These are phyloP conservation scores for Yarrowia hollandica DNA, from an alignment of 805 yeast species.

Conservation along the genomic window DNA sequence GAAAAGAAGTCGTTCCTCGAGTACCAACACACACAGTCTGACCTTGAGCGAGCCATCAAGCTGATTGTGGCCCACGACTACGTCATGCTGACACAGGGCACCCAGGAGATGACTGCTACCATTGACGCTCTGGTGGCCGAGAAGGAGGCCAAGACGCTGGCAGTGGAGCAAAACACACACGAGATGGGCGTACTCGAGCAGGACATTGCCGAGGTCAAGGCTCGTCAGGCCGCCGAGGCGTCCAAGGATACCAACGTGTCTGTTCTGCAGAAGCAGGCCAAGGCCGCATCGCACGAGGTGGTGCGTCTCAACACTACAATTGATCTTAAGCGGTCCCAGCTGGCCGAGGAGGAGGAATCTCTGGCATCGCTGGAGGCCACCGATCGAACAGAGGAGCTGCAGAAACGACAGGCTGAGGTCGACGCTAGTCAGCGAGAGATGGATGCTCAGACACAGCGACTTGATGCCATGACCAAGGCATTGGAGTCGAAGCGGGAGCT, in stretches of 20 bases:
- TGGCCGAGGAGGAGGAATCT: conserved; percentile 53
- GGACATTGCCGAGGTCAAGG: conserved; percentile 58
- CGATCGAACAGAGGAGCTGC: conserved; percentile 42
- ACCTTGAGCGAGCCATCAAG: conserved; percentile 70
- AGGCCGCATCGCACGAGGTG: conserved; percentile 56
- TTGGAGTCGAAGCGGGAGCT: conserved; percentile 70
- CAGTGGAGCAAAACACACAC: conserved; percentile 48
- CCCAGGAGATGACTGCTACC: conserved; percentile 45
- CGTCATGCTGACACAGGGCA: conserved; percentile 45
- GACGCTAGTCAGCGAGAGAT: conserved; percentile 49
- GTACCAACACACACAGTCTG: conserved; percentile 79
- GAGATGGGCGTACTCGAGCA: conserved; percentile 62
- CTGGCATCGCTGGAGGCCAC: conserved; percentile 43
- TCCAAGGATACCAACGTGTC: conserved; percentile 61
- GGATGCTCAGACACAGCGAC: conserved; percentile 46
- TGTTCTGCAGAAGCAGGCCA: conserved; percentile 59
- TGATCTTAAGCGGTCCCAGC: conserved; percentile 57
- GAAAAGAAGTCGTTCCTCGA: conserved; percentile 84
- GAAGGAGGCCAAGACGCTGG: conserved; percentile 47
- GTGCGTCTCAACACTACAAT: conserved; percentile 68
- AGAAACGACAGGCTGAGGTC: conserved; percentile 40
- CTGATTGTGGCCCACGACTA: conserved; percentile 79
- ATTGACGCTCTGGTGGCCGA: conserved; percentile 27
- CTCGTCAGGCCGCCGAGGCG: conserved; percentile 56
- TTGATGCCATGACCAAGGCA: conserved; percentile 50